Evolutionary conservation across 768 basidiomycete species (phyloP).

Genomic region (Pisolithus albus): DNA sequence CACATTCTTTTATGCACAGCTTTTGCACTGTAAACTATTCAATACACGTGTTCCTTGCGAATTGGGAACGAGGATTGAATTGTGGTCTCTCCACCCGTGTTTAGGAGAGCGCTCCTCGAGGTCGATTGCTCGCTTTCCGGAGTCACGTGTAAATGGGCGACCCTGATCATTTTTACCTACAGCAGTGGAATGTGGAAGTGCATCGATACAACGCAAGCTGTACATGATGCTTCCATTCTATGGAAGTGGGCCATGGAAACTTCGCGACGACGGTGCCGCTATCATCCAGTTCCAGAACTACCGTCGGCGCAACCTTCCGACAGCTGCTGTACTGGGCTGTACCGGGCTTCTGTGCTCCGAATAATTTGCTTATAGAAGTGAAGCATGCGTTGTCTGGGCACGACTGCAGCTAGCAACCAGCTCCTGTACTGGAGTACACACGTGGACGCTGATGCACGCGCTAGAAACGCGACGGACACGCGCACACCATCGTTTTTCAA

Average conservation of each 20-base stretch:
- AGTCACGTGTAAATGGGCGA: neutral
- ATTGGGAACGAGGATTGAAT: neutral
- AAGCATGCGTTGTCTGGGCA: neutral
- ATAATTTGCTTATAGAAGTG: neutral
- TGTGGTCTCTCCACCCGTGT: neutral
- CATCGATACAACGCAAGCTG: neutral
- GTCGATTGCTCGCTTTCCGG: neutral
- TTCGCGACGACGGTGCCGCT: neutral
- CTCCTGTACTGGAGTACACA: slow-evolving; percentile 6
- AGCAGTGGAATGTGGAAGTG: neutral
- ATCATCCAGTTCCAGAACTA: too few species aligned
- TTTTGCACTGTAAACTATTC: slow-evolving; percentile 24
- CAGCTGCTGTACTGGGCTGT: neutral
- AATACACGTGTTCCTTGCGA: slow-evolving; percentile 2
- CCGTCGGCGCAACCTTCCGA: neutral
- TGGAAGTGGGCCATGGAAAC: neutral
- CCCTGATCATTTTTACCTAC: too few species aligned
- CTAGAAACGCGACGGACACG: slow-evolving; percentile 22
- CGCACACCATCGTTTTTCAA: slow-evolving; percentile 10
- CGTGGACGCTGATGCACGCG: slow-evolving; percentile 18
- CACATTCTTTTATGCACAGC: slow-evolving; percentile 4
- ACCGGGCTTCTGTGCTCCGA: too few species aligned
- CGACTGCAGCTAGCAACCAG: neutral
- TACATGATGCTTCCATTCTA: neutral
- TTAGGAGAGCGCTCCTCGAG: neutral